phyloP scores from a whole-genome alignment of 2,329 filamentous ascomycete species.

The Cytospora piceicola region DNA sequence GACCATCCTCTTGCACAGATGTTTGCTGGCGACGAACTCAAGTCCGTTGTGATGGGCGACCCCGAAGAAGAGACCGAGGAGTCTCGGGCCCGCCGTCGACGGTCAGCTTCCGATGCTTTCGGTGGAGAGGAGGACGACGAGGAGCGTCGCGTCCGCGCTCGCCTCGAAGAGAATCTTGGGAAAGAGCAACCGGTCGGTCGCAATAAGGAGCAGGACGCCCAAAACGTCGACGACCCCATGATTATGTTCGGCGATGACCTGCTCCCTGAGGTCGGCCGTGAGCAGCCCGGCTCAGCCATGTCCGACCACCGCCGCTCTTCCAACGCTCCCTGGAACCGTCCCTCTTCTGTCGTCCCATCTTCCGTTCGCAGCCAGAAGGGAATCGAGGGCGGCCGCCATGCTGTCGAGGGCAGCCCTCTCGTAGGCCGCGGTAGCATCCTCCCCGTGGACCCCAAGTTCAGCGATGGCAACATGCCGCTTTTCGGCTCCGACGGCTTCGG shows the following conservation, averaged over 20 bases:
- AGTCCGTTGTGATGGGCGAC: constrained; percentile 35
- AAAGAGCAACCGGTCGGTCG: constrained; percentile 20
- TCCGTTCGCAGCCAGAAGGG: constrained; percentile 48
- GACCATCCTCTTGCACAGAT: constrained; percentile 50
- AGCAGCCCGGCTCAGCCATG: constrained; percentile 28
- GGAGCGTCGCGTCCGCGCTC: constrained; percentile 45
- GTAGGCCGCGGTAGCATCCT: constrained; percentile 42
- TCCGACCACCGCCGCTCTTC: constrained; percentile 41
- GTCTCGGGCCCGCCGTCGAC: constrained; percentile 41
- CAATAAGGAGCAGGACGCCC: constrained; percentile 32
- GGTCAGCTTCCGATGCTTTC: constrained; percentile 50
- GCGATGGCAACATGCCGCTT: constrained; percentile 45
- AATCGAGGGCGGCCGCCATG: constrained; percentile 40
- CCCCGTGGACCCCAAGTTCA: constrained; percentile 52
- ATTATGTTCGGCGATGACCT: constrained; percentile 30
- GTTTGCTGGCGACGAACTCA: constrained; percentile 51
- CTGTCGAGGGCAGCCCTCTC: constrained; percentile 44
- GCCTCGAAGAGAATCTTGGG: constrained; percentile 36
- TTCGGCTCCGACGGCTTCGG: constrained; percentile 42
- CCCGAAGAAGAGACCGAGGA: constrained; percentile 34
- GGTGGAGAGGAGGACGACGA: constrained; percentile 42
- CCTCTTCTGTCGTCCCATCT: constrained; percentile 52
- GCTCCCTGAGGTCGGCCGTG: constrained; percentile 38
- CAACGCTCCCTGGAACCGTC: constrained; percentile 58
- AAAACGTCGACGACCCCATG: constrained; percentile 30